Conservation (phyloP, 768 basidiomycete species). For the Tephrocybe rancida region DNA sequence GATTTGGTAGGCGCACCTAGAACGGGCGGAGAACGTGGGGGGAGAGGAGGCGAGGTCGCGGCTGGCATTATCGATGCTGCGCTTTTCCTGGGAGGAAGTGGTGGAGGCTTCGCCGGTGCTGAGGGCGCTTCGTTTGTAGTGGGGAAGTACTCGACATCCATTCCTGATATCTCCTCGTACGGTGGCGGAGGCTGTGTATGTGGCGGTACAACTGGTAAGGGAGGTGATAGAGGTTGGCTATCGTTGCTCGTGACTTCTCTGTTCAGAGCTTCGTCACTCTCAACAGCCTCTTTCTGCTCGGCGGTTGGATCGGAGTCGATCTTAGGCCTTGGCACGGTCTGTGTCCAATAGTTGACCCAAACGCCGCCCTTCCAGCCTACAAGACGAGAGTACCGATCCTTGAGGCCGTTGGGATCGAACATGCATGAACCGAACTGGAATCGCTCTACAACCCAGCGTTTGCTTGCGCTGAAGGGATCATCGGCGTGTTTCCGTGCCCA, state of each 20-base stretch:
- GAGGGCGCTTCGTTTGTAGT: neutral
- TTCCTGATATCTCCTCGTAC: neutral
- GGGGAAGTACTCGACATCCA: neutral
- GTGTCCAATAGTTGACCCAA: slow-evolving; percentile 68
- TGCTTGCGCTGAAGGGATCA: slow-evolving; percentile 49
- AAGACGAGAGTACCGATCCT: slow-evolving; percentile 48
- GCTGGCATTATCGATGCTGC: neutral
- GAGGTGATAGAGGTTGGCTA: neutral
- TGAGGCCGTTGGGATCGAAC: slow-evolving; percentile 56
- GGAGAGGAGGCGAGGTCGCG: neutral
- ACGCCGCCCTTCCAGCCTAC: slow-evolving; percentile 51
- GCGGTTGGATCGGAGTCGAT: neutral
- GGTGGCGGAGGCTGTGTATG: neutral
- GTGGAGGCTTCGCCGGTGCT: neutral
- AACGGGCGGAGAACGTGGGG: slow-evolving; percentile 8
- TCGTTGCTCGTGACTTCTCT: slow-evolving; percentile 19
- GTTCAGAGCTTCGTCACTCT: slow-evolving; percentile 20
- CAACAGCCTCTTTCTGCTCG: slow-evolving; percentile 11
- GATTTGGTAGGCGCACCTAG: slow-evolving; percentile 15
- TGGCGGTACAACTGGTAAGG: neutral
- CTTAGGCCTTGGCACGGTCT: slow-evolving; percentile 32
- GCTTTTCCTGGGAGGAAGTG: neutral
- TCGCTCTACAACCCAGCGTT: slow-evolving; percentile 53
- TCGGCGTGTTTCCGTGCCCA: slow-evolving; percentile 58
- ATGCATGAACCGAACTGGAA: slow-evolving; percentile 62